Evolutionary conservation across 768 basidiomycete species (phyloP).

Genomic region (Termitomyces sp.): DNA sequence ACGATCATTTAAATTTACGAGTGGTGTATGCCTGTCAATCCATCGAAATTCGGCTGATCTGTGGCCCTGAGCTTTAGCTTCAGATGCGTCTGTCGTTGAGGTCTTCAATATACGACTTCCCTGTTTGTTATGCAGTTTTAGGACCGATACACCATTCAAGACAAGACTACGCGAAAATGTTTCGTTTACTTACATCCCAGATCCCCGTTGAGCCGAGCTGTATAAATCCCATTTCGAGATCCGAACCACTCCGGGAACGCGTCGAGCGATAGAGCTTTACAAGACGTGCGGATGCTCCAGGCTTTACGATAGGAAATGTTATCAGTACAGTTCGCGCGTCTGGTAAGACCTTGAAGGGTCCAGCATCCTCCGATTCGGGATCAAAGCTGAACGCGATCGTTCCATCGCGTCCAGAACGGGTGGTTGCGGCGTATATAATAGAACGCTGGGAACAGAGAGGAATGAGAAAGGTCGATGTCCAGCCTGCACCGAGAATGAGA

Average conservation of each 20-base stretch:
- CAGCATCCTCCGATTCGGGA: slow-evolving; percentile 39
- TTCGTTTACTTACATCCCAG: slow-evolving; percentile 46
- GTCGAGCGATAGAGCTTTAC: slow-evolving; percentile 41
- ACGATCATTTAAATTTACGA: slow-evolving; percentile 36
- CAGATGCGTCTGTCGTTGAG: background rate
- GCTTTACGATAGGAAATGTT: slow-evolving; percentile 47
- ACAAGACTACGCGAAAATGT: background rate
- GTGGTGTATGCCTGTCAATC: slow-evolving; percentile 51
- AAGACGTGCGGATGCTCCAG: slow-evolving; percentile 44
- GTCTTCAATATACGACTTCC: background rate
- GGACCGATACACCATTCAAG: background rate
- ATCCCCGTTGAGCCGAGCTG: slow-evolving; percentile 61
- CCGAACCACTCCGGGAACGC: slow-evolving; percentile 19
- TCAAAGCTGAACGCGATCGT: slow-evolving; percentile 58
- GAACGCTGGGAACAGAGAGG: slow-evolving; percentile 41
- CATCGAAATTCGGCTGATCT: slow-evolving; percentile 26
- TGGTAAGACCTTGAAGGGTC: slow-evolving; percentile 44
- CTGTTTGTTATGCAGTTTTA: background rate
- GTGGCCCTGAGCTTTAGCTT: slow-evolving; percentile 3
- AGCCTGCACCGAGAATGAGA: slow-evolving; percentile 64
- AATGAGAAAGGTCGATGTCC: slow-evolving; percentile 59
- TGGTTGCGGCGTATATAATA: slow-evolving; percentile 48
- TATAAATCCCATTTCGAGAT: slow-evolving; percentile 37
- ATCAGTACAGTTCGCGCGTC: slow-evolving; percentile 53
- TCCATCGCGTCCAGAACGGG: slow-evolving; percentile 43